Base-by-base conservation (phyloP, 768 basidiomycete species). In the Boletus subcaerulescens region DNA sequence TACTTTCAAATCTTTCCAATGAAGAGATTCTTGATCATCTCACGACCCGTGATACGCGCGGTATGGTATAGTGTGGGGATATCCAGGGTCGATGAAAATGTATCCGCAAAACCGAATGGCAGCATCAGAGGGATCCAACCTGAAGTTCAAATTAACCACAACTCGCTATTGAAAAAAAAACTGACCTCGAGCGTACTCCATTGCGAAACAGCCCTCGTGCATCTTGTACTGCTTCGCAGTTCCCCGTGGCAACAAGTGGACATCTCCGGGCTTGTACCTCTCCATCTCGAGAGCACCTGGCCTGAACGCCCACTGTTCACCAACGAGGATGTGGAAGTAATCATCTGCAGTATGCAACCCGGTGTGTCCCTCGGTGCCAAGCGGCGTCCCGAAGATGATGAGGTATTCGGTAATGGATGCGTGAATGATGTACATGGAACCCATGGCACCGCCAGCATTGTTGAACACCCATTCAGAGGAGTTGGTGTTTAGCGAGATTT, bases 111-210 rank as follows among this genome's bases (percentile, higher is more conserved):
- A 0, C 97, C 97, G 63, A 99, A 98, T 0, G 94, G 94, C 57
- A 98, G 69, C 96, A 98, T 98, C 43, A 87, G 74, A 0, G 97
- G 96, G 62, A 99, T 98, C 94, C 96, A 98, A 22, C 96, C 95
- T 97, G 32, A 11, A 15, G 9, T 49, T n/a, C 42, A 50, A 39
- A 32, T 39, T 24, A 26, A 39, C 12, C 45, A 31, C 24, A 29
- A 43, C 7, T 18, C 33, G n/a, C n/a, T n/a, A n/a, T n/a, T n/a
- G n/a, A n/a, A 46, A 36, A 42, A 53, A 35, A 15, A 80, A 46
- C 55, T 38, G 61, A 94, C 96, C 96, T 70, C 88, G 73, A 40
- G 95, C 96, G 63, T 96, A 94, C 71, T 99, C 97, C 60, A 99
- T 73, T 9, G 97, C 97, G 70, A 92, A 98, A 69, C 92, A 96